phyloP scores from a whole-genome alignment of 768 basidiomycete species.

The Pleurotus platypus region DNA sequence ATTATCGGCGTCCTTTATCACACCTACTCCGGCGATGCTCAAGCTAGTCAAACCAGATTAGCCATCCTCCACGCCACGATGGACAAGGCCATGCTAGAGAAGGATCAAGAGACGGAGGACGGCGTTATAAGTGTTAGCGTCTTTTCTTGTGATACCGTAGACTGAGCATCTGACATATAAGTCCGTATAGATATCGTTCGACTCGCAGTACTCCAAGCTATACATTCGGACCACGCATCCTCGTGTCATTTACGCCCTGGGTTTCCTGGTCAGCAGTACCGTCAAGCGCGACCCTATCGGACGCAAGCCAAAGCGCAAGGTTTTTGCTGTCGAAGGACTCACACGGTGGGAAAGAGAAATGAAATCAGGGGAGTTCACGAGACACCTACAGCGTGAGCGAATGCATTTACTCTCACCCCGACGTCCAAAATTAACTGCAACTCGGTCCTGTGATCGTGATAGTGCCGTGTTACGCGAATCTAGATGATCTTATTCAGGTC shows the following conservation, averaged over 20 bases:
- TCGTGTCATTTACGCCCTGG: conserved; percentile 56
- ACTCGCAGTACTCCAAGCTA: conserved; percentile 32
- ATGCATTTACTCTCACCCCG: background rate
- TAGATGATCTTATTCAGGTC: conserved; percentile 44
- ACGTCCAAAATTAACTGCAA: no score
- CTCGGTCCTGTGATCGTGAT: background rate
- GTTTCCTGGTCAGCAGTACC: conserved; percentile 62
- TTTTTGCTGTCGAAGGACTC: conserved; percentile 67
- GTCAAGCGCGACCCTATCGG: conserved; percentile 74
- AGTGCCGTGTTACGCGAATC: conserved; percentile 58
- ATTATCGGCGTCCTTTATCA: conserved; percentile 59
- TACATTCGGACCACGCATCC: conserved; percentile 65
- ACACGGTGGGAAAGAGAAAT: conserved; percentile 44
- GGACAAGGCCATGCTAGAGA: conserved; percentile 50
- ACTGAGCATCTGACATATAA: no score
- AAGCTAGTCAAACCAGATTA: conserved; percentile 48
- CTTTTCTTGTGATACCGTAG: background rate
- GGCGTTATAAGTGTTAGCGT: conserved; percentile 31
- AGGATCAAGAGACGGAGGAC: conserved; percentile 15
- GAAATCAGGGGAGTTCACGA: conserved; percentile 16
- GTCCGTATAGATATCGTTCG: conserved; percentile 23
- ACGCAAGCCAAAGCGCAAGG: conserved; percentile 65
- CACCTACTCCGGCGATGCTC: conserved; percentile 53
- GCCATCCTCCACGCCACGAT: conserved; percentile 60
- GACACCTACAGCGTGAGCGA: conserved; percentile 35